Evolutionary conservation across 139 green algal genomes (phyloP).

Genomic region (Nannochloris sp.): DNA sequence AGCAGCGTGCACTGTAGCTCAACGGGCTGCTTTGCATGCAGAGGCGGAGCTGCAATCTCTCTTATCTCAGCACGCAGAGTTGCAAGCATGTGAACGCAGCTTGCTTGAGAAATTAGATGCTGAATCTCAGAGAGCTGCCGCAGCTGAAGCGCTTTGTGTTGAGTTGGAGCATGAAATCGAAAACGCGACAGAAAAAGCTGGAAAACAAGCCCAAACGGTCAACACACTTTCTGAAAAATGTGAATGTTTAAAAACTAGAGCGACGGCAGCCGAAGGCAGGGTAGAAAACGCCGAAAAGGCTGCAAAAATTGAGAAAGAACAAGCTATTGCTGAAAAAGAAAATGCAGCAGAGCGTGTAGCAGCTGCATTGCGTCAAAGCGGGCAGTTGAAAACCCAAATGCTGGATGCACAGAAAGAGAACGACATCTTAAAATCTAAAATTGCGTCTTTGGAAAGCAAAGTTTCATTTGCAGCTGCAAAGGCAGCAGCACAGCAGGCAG

Average conservation of each 20-base stretch:
- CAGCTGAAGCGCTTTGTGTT: not conserved
- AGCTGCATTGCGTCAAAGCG: not conserved
- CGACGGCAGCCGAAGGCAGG: not conserved
- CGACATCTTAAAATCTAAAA: not conserved
- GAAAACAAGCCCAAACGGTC: too few species aligned
- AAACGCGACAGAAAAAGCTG: not conserved
- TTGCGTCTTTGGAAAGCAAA: not conserved
- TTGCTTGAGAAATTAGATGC: not conserved
- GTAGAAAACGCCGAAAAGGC: not conserved
- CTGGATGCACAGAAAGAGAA: not conserved
- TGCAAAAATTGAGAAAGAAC: not conserved
- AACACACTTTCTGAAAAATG: not conserved
- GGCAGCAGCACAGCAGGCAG: not conserved
- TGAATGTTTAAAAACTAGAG: not conserved
- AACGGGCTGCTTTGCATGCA: slow-evolving; percentile 2
- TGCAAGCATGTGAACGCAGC: not conserved
- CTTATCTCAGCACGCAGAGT: not conserved
- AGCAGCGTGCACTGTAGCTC: not conserved
- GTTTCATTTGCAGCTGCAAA: not conserved
- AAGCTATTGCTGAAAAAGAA: not conserved
- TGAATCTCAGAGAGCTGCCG: not conserved
- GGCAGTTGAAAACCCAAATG: not conserved
- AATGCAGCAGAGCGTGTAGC: not conserved
- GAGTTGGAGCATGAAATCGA: not conserved
- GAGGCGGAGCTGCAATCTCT: not conserved